A percentile compares a stretch with the other conserved stretches of the same genome.
These are phyloP conservation scores for Ganoderma leucocontextum DNA, from an alignment of 1,284 basidiomycete species.

Conservation along the genomic window DNA sequence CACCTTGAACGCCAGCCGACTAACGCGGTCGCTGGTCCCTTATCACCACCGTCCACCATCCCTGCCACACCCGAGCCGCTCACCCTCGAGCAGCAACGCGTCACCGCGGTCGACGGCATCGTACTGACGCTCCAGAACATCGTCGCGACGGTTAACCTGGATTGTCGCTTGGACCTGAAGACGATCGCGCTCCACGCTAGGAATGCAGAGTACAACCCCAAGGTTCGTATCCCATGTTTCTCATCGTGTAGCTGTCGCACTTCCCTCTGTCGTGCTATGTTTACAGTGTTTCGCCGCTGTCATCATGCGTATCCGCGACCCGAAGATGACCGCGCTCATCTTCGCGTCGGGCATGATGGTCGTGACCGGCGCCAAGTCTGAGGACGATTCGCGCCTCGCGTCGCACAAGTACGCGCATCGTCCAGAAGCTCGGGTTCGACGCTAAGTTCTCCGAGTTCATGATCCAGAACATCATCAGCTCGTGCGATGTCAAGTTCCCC, in stretches of 20 bases:
- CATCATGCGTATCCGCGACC: slow-evolving; percentile 99
- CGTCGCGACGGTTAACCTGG: slow-evolving; percentile 98
- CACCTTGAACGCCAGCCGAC: slow-evolving; percentile 41
- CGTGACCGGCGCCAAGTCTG: slow-evolving; percentile 75
- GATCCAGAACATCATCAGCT: too few species aligned
- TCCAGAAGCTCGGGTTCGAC: too few species aligned
- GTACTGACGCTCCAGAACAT: slow-evolving; percentile 98
- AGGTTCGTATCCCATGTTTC: slow-evolving; percentile 78
- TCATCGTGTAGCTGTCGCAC: slow-evolving; percentile 66
- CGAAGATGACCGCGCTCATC: slow-evolving; percentile 99
- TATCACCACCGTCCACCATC: slow-evolving; percentile 55
- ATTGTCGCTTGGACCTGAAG: slow-evolving; percentile 96
- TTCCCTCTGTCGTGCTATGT: slow-evolving; percentile 55
- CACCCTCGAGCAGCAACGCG: slow-evolving; percentile 88
- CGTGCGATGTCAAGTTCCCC: too few species aligned
- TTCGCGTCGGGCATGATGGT: slow-evolving; percentile 99
- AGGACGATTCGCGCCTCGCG: too few species aligned
- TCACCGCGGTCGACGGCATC: slow-evolving; percentile 93
- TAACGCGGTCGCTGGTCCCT: slow-evolving; percentile 53
- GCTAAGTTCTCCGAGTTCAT: too few species aligned
- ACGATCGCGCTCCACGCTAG: slow-evolving; percentile 99
- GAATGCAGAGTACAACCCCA: slow-evolving; percentile 99
- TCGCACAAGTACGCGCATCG: too few species aligned
- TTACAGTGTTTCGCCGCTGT: slow-evolving; percentile 98
- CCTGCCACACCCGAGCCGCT: slow-evolving; percentile 73